Percentiles rank a stretch among this genome's conserved stretches.
Evolutionary conservation across 225 moss, liverwort and hornwort genomes (phyloP).

Genomic region (Neckera pumila): DNA sequence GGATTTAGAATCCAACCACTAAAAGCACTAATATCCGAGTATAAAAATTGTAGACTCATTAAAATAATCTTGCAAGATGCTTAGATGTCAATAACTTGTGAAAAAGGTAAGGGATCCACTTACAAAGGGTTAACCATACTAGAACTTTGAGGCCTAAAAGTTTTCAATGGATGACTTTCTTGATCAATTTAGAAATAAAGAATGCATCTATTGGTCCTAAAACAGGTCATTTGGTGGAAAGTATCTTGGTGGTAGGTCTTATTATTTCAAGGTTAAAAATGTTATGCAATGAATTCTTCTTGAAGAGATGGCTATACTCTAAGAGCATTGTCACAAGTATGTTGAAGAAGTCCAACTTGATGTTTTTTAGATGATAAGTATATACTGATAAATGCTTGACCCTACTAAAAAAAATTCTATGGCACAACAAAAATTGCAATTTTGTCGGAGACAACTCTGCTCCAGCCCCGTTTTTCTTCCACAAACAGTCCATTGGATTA

Average conservation of each 20-base stretch:
- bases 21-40: fast-evolving
- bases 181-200: not conserved
- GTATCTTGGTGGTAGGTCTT: not conserved
- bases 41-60: not conserved
- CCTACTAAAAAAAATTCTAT: fast-evolving
- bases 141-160: fast-evolving
- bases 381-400: not conserved
- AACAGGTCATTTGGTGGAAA: not conserved
- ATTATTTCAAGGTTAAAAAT: fast-evolving
- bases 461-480: not conserved
- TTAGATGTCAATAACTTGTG: too few relatives aligned
- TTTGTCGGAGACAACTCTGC: fast-evolving
- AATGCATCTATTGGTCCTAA: not conserved
- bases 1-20: not conserved
- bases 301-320: not conserved
- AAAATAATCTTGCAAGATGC: not conserved
- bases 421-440: not conserved
- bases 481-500: not conserved
- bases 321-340: fast-evolving
- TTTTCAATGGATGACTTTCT: fast-evolving
- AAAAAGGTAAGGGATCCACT: not conserved
- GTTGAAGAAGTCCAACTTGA: fast-evolving
- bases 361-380: too few relatives aligned
- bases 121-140: not conserved
- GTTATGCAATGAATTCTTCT: not conserved